phyloP scores from a whole-genome alignment of 768 basidiomycete genomes.

The Lactarius vividus region DNA sequence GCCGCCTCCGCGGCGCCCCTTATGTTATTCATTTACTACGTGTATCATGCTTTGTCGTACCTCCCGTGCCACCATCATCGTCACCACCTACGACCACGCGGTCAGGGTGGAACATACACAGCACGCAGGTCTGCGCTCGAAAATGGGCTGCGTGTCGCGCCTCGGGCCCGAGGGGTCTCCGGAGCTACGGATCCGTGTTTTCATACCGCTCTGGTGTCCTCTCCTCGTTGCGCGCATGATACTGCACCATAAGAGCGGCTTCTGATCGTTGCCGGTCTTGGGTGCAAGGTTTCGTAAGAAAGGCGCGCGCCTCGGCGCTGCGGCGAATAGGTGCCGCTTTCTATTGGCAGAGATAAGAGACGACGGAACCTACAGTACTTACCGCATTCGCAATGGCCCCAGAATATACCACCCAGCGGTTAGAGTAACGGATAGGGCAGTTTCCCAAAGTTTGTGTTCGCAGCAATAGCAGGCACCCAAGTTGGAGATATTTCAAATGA shows the following conservation, averaged over 20 bases:
- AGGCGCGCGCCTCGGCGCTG: background rate
- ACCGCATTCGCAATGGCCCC: background rate
- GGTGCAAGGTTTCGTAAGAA: background rate
- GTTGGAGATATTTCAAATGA: background rate
- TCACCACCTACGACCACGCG: background rate
- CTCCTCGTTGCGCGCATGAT: background rate
- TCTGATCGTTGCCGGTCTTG: background rate
- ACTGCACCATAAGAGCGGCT: background rate
- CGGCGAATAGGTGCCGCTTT: background rate
- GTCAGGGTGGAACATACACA: too few relatives aligned
- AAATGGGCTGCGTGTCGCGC: too few relatives aligned
- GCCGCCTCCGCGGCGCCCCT: too few relatives aligned
- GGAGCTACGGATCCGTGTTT: background rate
- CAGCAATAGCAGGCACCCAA: too few relatives aligned
- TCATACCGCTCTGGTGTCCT: background rate
- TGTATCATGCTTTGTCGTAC: background rate
- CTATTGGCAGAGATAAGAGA: background rate
- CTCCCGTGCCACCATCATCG: background rate
- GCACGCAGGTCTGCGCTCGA: too few relatives aligned
- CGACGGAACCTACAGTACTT: too few relatives aligned
- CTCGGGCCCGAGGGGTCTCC: background rate
- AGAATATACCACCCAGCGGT: background rate
- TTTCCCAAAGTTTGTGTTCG: background rate
- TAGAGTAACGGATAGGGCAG: background rate
- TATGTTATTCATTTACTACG: background rate